Percentiles rank a stretch among this genome's conserved stretches.
Conservation (phyloP, 306 rosid genomes). For the Begonia masoniana region DNA sequence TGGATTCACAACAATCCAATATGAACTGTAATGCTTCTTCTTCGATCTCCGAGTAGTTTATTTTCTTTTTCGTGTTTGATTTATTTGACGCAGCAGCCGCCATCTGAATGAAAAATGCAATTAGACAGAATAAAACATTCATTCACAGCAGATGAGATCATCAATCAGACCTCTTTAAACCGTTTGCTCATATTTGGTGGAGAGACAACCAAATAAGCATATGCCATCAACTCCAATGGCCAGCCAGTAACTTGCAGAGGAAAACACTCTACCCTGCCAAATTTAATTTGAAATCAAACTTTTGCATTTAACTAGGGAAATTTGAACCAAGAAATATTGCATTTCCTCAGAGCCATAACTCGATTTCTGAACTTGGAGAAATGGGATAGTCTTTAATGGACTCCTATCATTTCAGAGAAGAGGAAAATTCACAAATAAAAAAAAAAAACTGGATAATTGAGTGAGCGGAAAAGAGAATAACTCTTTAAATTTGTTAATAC, state of each 20-base stretch:
- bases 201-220: conserved; percentile 77
- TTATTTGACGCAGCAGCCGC: conserved; percentile 78
- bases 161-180: conserved; percentile 63
- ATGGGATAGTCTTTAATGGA: neutral
- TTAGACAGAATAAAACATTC: conserved; percentile 10
- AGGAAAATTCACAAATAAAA: too few relatives aligned
- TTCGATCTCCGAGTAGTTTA: conserved; percentile 68
- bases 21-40: conserved; percentile 79
- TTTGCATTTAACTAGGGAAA: neutral
- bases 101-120: conserved; percentile 43
- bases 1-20: conserved; percentile 74
- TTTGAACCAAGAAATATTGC: neutral
- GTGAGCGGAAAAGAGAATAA: neutral
- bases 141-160: conserved; percentile 2
- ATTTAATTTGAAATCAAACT: conserved; percentile 2
- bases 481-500: conserved; percentile 10
- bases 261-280: conserved; percentile 67
- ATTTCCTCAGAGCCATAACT: neutral
- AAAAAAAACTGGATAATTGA: neutral
- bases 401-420: neutral
- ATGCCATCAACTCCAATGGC: conserved; percentile 88
- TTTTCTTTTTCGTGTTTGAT: conserved; percentile 42
- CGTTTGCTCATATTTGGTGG: conserved; percentile 70
- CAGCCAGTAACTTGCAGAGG: conserved; percentile 86
- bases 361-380: neutral